Percentiles rank a stretch among this genome's conserved stretches.
These are phyloP conservation scores for Tuctoria greenei DNA, from an alignment of 176 grass and related monocot species.

Conservation along the genomic window DNA sequence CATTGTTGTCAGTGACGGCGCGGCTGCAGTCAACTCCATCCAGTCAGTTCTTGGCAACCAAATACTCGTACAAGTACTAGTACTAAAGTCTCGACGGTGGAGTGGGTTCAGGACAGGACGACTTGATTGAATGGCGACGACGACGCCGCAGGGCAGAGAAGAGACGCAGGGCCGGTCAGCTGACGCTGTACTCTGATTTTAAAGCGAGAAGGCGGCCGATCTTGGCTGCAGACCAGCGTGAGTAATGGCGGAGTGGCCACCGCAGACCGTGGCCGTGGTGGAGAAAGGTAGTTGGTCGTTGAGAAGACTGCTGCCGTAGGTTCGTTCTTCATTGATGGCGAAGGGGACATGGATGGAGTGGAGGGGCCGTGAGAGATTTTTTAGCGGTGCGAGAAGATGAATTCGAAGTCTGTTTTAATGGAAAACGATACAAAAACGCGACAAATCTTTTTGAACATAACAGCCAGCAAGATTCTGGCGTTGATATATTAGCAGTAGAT, in stretches of 20 bases:
- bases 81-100: neutral
- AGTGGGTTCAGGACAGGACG: neutral
- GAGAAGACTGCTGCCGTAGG: no score
- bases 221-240: neutral
- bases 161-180: neutral
- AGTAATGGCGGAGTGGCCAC: neutral
- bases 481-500: no score
- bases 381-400: no score
- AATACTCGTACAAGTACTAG: no score
- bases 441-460: no score
- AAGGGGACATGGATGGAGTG: no score
- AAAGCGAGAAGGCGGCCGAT: neutral
- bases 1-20: neutral
- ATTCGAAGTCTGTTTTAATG: no score
- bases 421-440: no score
- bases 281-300: neutral
- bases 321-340: neutral
- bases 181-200: neutral
- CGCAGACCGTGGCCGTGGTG: neutral
- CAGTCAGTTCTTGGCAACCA: neutral
- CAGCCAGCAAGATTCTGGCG: no score
- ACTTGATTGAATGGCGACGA: neutral
- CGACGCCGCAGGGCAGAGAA: neutral
- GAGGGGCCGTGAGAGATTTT: no score
- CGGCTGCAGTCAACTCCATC: neutral